Evolutionary conservation across 441 rosid genomes (phyloP).

Genomic region (Pelargonium fulgidum): DNA sequence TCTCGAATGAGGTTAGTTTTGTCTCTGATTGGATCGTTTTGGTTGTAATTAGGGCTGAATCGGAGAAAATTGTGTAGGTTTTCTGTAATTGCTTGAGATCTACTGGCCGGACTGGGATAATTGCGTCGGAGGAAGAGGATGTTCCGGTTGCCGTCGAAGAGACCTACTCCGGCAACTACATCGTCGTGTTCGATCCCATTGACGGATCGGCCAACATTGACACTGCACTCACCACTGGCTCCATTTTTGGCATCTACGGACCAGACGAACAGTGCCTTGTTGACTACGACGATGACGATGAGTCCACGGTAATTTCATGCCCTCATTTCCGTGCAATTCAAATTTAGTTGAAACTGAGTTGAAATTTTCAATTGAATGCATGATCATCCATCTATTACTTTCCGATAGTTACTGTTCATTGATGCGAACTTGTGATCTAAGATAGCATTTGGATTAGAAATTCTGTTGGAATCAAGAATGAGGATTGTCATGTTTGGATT

Average conservation of each 20-base stretch:
- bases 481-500: too few relatives aligned
- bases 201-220: conserved; percentile 95
- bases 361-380: neutral
- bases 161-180: conserved; percentile 86
- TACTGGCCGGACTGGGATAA: conserved; percentile 86
- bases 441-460: too few relatives aligned
- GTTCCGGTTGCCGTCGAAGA: conserved; percentile 94
- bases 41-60: neutral
- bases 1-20: conserved; percentile 69
- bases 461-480: too few relatives aligned
- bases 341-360: neutral
- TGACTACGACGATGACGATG: conserved; percentile 45
- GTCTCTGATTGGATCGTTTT: neutral
- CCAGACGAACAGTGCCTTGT: conserved; percentile 74
- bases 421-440: neutral
- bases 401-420: neutral
- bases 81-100: conserved; percentile 88
- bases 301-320: neutral
- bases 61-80: conserved; percentile 38
- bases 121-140: conserved; percentile 94
- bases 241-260: conserved; percentile 84
- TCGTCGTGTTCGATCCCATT: conserved; percentile 83
- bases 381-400: neutral
- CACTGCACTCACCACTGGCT: conserved; percentile 91
- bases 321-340: neutral